phyloP scores from a whole-genome alignment of 768 basidiomycete genomes.

The Mycena venus region DNA sequence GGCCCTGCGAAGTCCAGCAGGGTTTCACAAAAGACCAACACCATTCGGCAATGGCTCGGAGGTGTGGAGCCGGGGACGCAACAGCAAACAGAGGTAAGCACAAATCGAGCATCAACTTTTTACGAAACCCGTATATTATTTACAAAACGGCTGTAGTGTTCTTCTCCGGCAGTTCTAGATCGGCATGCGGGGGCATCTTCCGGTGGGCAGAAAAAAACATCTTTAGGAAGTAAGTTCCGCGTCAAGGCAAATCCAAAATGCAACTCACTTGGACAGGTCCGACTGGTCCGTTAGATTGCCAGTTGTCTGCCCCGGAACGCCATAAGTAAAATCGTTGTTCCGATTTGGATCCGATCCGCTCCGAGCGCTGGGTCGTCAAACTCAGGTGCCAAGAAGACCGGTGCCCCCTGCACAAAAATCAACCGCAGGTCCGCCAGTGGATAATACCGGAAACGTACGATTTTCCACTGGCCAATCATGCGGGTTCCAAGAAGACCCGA shows the following conservation, averaged over 20 bases:
- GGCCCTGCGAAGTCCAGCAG: too few species aligned
- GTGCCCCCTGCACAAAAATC: slow-evolving; percentile 33
- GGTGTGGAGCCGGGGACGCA: too few species aligned
- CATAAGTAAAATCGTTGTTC: slow-evolving; percentile 29
- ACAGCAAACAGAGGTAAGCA: too few species aligned
- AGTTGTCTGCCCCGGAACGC: not conserved
- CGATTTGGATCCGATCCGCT: slow-evolving; percentile 2
- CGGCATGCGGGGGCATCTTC: slow-evolving; percentile 42
- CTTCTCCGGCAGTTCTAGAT: slow-evolving; percentile 32
- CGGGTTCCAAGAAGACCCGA: slow-evolving; percentile 46
- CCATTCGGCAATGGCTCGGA: too few species aligned
- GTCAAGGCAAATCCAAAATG: not conserved
- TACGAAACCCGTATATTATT: too few species aligned
- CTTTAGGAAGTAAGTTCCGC: not conserved
- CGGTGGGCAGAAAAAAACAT: slow-evolving; percentile 30
- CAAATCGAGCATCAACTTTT: too few species aligned
- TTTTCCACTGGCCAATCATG: slow-evolving; percentile 50
- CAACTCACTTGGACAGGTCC: slow-evolving; percentile 14
- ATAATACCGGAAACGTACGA: slow-evolving; percentile 27
- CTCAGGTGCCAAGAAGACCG: slow-evolving; percentile 31
- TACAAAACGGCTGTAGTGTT: too few species aligned
- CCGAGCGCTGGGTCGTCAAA: slow-evolving; percentile 25
- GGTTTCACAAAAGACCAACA: too few species aligned
- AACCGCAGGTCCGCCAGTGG: slow-evolving; percentile 25
- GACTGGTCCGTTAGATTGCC: slow-evolving; percentile 12